Evolutionary conservation across 192 early-diverging fungal genomes (phyloP).

Genomic region (Tieghemiomyces parasiticus): DNA sequence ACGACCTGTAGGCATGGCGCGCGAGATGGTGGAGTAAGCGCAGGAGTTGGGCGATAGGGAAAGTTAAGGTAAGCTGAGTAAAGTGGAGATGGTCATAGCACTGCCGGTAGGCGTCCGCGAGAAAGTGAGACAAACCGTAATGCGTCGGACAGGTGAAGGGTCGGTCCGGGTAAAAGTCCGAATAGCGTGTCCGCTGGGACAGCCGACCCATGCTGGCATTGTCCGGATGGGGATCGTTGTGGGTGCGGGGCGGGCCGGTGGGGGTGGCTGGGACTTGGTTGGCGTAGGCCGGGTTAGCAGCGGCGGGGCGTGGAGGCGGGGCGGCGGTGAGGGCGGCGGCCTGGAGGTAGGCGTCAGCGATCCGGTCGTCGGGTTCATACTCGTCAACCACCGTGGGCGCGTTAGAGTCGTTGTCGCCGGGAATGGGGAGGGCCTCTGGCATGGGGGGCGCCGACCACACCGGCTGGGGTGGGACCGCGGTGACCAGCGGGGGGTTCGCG

Average conservation of each 20-base stretch:
- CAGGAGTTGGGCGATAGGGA: neutral
- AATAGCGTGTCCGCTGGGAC: neutral
- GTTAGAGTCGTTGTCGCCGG: neutral
- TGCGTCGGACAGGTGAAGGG: neutral
- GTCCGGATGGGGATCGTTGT: too few relatives aligned
- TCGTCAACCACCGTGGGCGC: conserved; percentile 2
- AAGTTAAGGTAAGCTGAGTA: neutral
- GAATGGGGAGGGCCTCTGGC: neutral
- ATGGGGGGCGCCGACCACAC: neutral
- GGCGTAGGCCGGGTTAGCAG: neutral
- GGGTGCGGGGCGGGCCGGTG: too few relatives aligned
- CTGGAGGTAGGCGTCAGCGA: neutral
- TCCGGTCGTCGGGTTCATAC: neutral
- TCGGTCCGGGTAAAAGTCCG: neutral
- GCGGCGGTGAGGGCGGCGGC: neutral
- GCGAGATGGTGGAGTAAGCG: neutral
- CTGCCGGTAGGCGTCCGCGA: neutral
- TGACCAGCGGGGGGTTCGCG: neutral
- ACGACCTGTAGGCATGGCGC: neutral
- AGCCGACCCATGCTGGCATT: neutral
- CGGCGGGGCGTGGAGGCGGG: neutral
- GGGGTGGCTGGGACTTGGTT: too few relatives aligned
- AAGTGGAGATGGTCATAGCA: neutral
- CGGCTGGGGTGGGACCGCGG: neutral
- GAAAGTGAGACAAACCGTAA: neutral